phyloP scores from a whole-genome alignment of 2,329 filamentous ascomycete genomes.

The Grosmannia clavigera region DNA sequence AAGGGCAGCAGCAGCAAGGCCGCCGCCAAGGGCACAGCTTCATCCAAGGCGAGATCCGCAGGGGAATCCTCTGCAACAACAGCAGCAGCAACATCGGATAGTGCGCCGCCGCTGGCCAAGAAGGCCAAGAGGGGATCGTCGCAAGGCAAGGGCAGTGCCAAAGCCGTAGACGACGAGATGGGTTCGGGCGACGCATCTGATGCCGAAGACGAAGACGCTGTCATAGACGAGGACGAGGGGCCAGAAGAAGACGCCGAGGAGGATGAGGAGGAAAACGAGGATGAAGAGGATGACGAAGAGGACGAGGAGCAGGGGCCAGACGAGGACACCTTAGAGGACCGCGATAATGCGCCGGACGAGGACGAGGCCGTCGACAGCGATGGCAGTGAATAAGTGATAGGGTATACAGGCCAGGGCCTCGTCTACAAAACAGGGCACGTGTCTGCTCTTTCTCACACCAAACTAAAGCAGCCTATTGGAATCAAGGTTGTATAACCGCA shows the following conservation, averaged over 20 bases:
- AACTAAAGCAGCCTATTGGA: no score
- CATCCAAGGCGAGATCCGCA: background rate
- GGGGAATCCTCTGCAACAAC: background rate
- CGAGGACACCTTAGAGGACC: slow-evolving; percentile 32
- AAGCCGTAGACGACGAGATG: background rate
- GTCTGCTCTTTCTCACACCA: no score
- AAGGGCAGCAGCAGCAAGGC: background rate
- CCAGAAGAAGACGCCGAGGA: slow-evolving; percentile 25
- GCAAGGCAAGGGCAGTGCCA: slow-evolving; percentile 3
- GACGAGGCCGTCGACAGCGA: slow-evolving; percentile 53
- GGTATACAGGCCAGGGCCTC: background rate
- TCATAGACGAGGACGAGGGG: slow-evolving; percentile 15
- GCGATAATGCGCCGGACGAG: slow-evolving; percentile 25
- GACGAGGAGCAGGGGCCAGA: slow-evolving; percentile 28
- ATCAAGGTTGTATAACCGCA: no score
- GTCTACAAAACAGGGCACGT: no score
- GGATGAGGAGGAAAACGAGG: slow-evolving; percentile 32
- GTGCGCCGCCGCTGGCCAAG: slow-evolving; percentile 21
- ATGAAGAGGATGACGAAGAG: slow-evolving; percentile 34
- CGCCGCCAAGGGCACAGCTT: slow-evolving; percentile 8
- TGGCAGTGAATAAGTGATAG: slow-evolving; percentile 35
- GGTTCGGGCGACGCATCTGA: slow-evolving; percentile 25
- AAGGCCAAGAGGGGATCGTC: slow-evolving; percentile 24
- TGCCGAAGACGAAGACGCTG: slow-evolving; percentile 25
- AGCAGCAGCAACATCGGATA: background rate